These are phyloP conservation scores for Russula vinacea DNA, from an alignment of 768 basidiomycete species.

Conservation along the genomic window DNA sequence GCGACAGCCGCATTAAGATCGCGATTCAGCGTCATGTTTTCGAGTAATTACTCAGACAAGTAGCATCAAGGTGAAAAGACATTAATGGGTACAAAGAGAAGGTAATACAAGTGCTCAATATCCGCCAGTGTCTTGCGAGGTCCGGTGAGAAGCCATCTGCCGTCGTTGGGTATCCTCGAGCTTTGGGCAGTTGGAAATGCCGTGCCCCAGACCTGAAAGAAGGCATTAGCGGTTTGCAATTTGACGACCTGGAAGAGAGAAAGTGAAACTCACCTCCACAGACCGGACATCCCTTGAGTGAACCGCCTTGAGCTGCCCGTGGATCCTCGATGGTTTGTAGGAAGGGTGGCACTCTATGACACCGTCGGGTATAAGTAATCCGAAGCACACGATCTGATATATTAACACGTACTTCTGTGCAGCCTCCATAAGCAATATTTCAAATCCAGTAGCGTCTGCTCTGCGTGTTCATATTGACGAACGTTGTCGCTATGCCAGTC, in stretches of 20 bases:
- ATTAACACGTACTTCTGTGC: constrained; percentile 82
- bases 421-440: constrained; percentile 97
- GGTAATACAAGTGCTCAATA: constrained; percentile 10
- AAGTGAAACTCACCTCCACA: constrained; percentile 70
- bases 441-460: constrained; percentile 93
- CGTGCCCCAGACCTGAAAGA: constrained; percentile 79
- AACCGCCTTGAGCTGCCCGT: constrained; percentile 70
- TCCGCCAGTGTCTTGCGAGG: constrained; percentile 62
- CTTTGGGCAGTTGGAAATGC: constrained; percentile 93
- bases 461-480: constrained; percentile 97
- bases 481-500: constrained; percentile 98
- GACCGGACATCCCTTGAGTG: constrained; percentile 86
- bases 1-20: not conserved
- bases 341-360: constrained; percentile 85
- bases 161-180: constrained; percentile 89
- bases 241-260: not conserved
- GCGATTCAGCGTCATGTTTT: not conserved
- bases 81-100: not conserved
- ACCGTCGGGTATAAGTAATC: constrained; percentile 16
- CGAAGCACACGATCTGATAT: not conserved
- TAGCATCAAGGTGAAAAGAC: not conserved
- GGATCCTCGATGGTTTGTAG: constrained; percentile 88
- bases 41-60: not conserved
- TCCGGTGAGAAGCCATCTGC: constrained; percentile 84
- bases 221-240: not conserved